Base-by-base conservation (phyloP, 139 green algal species). In the Micractinium conductrix region DNA sequence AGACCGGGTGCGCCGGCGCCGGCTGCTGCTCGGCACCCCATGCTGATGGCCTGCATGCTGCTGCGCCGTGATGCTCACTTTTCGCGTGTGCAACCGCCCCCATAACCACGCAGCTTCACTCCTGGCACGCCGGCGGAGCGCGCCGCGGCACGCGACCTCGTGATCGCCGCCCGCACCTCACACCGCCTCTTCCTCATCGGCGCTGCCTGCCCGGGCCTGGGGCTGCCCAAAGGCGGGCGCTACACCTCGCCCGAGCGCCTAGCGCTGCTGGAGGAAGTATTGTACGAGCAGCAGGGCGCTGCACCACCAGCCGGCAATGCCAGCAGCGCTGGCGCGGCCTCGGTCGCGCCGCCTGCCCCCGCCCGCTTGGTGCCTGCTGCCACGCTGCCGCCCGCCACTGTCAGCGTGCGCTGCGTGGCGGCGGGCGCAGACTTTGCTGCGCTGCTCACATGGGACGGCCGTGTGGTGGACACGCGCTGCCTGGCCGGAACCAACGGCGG, bases 401-500 rank as follows among this genome's bases (percentile, higher is more conserved):
- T 82, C 55, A 71, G 76, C 40, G 28, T 82, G 33, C 42, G 17
- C 10, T 17, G 22, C 24, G 26, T 78, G 30, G 80, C 68, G 14
- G 65, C 65, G 7, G 80, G 67, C 2, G 45, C 44, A 8, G 80
- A 75, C 28, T 78, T 69, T 48, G 50, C 80, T 6, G 80, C 69
- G 7, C 8, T 76, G 67, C 80, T 79, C 2, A 85, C 80, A 26
- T 79, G 65, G 65, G 45, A 68, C 21, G 80, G 80, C 9, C 26
- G 44, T 7, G 67, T 79, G 65, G 55, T 90, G 45, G 48, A 81
- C 74, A 67, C 85, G 30, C 42, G 80, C 81, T 38, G 63, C 69
- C 74, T 68, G 55, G 35, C 35, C 28, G 44, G 45, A n/a, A 33
- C 6, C 45, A 30, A 9, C 45, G 35, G 69, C 45, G 21, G 72